A percentile compares a stretch with the other conserved stretches of the same genome.
Evolutionary conservation across 2,329 filamentous ascomycete species (phyloP).

Genomic region (Stagonosporopsis chrysanthemi): DNA sequence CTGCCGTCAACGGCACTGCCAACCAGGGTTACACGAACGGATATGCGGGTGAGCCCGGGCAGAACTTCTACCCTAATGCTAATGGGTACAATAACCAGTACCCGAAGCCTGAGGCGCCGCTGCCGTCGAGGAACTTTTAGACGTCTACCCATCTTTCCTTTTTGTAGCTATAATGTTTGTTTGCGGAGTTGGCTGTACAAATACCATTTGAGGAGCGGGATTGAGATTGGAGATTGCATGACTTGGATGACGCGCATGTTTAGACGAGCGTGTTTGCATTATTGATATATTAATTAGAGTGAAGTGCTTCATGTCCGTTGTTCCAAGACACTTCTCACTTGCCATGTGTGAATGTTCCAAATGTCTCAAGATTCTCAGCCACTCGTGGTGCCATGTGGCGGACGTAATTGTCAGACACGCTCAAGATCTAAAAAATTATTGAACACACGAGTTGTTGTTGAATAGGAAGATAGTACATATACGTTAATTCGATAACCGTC

Average conservation of each 20-base stretch:
- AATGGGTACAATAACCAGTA: conserved; percentile 28
- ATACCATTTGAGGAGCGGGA: background rate
- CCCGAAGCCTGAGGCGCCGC: conserved; percentile 31
- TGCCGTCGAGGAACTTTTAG: conserved; percentile 43
- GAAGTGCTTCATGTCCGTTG: too few relatives aligned
- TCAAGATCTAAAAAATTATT: too few relatives aligned
- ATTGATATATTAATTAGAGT: too few relatives aligned
- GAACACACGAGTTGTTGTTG: too few relatives aligned
- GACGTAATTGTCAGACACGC: too few relatives aligned
- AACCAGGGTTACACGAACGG: conserved; percentile 23
- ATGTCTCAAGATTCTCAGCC: too few relatives aligned
- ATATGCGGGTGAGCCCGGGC: conserved; percentile 19
- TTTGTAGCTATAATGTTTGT: conserved; percentile 13
- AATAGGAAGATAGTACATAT: too few relatives aligned
- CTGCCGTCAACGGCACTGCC: conserved; percentile 24
- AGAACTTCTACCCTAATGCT: conserved; percentile 30
- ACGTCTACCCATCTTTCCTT: background rate
- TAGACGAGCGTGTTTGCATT: background rate
- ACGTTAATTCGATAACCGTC: too few relatives aligned
- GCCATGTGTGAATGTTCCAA: too few relatives aligned
- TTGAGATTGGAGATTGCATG: background rate
- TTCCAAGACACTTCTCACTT: too few relatives aligned
- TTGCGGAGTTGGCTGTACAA: conserved; percentile 9
- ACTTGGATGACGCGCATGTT: background rate
- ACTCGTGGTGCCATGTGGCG: too few relatives aligned